Evolutionary conservation across 805 yeast genomes (phyloP).

Genomic region (Starmerella powellii): DNA sequence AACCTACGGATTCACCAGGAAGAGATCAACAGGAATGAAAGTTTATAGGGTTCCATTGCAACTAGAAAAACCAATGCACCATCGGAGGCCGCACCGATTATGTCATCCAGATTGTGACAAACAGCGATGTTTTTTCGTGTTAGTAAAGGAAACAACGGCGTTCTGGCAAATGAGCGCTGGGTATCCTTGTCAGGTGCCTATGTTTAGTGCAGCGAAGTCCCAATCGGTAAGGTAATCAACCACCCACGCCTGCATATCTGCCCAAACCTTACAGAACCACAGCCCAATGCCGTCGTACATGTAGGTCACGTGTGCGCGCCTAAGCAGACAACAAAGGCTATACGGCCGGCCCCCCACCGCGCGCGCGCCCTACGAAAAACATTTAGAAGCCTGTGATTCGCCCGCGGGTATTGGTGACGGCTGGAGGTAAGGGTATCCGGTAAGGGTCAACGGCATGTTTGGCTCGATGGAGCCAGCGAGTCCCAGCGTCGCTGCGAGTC

Average conservation of each 20-base stretch:
- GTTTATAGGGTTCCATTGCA: not conserved
- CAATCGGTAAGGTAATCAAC: not conserved
- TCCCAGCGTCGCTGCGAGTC: too few relatives aligned
- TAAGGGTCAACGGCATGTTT: too few relatives aligned
- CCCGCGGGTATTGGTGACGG: too few relatives aligned
- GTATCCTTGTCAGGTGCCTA: not conserved
- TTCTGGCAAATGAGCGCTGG: not conserved
- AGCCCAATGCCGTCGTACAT: too few relatives aligned
- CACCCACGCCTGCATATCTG: not conserved
- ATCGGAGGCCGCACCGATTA: not conserved
- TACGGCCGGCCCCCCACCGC: too few relatives aligned
- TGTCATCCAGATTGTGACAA: not conserved
- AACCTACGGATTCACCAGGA: not conserved
- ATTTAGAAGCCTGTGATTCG: too few relatives aligned
- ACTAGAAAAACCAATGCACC: not conserved
- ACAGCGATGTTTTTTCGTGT: not conserved
- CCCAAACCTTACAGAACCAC: not conserved
- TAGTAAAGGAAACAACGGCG: not conserved
- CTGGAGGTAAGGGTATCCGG: too few relatives aligned
- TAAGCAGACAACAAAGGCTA: too few relatives aligned
- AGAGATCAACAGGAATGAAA: constrained; percentile 3
- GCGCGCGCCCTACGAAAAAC: too few relatives aligned
- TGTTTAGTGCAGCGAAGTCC: not conserved
- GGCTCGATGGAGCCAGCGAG: too few relatives aligned
- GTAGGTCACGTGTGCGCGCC: too few relatives aligned